Evolutionary conservation across 768 basidiomycete genomes (phyloP), one percentile per base, ranked within the genome.

Genomic region (Kwoniella sp.): DNA sequence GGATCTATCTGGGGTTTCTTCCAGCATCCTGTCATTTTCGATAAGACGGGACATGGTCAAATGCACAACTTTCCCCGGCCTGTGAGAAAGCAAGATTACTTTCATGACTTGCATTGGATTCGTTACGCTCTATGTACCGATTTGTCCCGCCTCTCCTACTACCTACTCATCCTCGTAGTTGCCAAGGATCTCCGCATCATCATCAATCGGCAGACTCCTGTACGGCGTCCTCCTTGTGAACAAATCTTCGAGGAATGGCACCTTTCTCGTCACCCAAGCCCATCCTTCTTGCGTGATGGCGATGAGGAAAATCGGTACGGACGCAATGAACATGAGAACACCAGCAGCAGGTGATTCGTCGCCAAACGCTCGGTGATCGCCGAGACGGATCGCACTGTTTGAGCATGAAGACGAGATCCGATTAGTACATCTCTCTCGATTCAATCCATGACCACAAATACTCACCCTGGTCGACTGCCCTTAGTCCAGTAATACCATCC

Each of bases 281-380:
- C 71, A 74, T 22, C 67, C 78, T 11, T 67, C 73, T 28, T 89
- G 87, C 0, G 84, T 86, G 25, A 93, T 71, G 23, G 93, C 94
- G 48, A 96, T 73, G 55, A 95, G 77, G 84, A 90, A 94, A 88
- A 89, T 94, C 0, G 94, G 94, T 1, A 97, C 86, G 11, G 90
- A 92, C 1, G 91, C 92, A 47, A 96, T 75, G 2, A 91, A 93
- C 23, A 84, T 87, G 63, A 93, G 63, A 0, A 84, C 65, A 17
- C 86, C 84, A 5, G 85, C 84, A 4, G 85, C 84, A 11, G 85
- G 84, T 31, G 66, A 62, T 22, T 68, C 75, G 23, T 79, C 75
- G 9, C 80, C 78, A 53, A 82, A 82, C 9, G 80, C 78, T 22
- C 81, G 73, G 58, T 78, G 78, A 29, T 81, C 79, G 26, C 70